phyloP scores from a whole-genome alignment of 345 rosid genomes.

The Xanthoceras sorbifolium region DNA sequence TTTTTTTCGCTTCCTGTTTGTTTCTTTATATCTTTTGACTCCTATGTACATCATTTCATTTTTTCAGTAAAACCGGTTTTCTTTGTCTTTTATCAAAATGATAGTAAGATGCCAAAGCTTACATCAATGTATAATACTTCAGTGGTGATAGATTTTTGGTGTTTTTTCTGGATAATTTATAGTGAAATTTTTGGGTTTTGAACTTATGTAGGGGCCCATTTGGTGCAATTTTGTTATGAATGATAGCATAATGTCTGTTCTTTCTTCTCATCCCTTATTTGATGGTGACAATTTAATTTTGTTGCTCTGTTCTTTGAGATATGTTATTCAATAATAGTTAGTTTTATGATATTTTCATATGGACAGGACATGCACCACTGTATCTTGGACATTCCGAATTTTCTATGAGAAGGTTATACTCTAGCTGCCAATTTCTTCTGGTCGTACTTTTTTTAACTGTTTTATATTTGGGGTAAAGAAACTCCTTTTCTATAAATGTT shows the following conservation, averaged over 20 bases:
- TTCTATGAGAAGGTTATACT: constrained; percentile 66
- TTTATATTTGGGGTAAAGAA: neutral
- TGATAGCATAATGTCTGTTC: neutral
- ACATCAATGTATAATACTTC: neutral
- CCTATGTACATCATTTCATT: neutral
- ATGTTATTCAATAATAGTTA: neutral
- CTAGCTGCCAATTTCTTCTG: constrained; percentile 10
- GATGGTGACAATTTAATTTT: neutral
- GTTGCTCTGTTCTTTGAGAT: neutral
- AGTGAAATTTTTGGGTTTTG: neutral
- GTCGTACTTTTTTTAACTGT: neutral
- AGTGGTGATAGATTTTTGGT: neutral
- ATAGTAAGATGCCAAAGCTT: neutral
- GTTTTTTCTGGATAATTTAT: neutral
- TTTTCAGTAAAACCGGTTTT: neutral
- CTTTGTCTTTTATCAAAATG: neutral
- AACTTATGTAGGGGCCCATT: neutral
- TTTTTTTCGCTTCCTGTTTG: neutral
- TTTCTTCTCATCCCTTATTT: neutral
- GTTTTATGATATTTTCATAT: constrained; percentile 7
- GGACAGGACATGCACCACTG: constrained; percentile 73
- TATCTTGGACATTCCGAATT: constrained; percentile 73
- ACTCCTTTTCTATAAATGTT: neutral
- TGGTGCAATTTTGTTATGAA: neutral
- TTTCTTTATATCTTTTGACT: neutral